Percentiles rank a stretch among this genome's conserved stretches.
Evolutionary conservation across 1,284 basidiomycete genomes (phyloP).

Genomic region (Papiliotrema fonsecae): DNA sequence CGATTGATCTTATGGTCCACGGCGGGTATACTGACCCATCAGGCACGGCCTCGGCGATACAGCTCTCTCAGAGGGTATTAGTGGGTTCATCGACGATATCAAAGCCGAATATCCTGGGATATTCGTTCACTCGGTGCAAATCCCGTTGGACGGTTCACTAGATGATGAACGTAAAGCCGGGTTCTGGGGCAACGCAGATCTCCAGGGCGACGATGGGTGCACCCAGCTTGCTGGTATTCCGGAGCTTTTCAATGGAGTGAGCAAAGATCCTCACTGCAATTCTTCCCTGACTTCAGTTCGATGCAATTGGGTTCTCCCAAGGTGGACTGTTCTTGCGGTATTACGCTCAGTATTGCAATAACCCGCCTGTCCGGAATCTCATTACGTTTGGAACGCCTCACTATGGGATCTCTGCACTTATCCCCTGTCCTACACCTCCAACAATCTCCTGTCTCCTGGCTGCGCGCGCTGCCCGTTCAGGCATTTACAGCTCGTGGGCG

Average conservation of each 20-base stretch:
- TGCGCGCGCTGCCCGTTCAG: conserved; percentile 63
- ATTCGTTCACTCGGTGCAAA: conserved; percentile 74
- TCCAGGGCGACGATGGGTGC: conserved; percentile 25
- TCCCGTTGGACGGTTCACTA: conserved; percentile 60
- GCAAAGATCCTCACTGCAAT: conserved; percentile 5
- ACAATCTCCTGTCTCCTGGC: conserved; percentile 64
- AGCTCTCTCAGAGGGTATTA: conserved; percentile 48
- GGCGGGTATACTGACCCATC: background rate
- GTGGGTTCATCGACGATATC: conserved; percentile 63
- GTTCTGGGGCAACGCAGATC: conserved; percentile 51
- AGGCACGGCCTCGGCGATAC: conserved; percentile 81
- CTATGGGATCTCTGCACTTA: conserved; percentile 44
- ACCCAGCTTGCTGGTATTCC: conserved; percentile 63
- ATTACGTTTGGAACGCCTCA: conserved; percentile 63
- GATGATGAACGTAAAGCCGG: conserved; percentile 68
- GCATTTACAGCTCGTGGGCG: conserved; percentile 77
- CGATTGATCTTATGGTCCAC: background rate
- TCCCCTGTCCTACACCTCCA: conserved; percentile 46
- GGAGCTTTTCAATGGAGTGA: conserved; percentile 61
- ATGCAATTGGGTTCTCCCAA: conserved; percentile 90
- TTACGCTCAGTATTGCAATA: conserved; percentile 79
- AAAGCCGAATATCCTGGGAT: conserved; percentile 73
- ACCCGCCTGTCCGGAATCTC: conserved; percentile 72
- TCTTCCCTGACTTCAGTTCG: conserved; percentile 53
- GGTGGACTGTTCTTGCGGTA: conserved; percentile 90